A percentile compares a stretch with the other conserved stretches of the same genome.
Conservation (phyloP, 2,329 filamentous ascomycete species). For the Epichloe sp. region DNA sequence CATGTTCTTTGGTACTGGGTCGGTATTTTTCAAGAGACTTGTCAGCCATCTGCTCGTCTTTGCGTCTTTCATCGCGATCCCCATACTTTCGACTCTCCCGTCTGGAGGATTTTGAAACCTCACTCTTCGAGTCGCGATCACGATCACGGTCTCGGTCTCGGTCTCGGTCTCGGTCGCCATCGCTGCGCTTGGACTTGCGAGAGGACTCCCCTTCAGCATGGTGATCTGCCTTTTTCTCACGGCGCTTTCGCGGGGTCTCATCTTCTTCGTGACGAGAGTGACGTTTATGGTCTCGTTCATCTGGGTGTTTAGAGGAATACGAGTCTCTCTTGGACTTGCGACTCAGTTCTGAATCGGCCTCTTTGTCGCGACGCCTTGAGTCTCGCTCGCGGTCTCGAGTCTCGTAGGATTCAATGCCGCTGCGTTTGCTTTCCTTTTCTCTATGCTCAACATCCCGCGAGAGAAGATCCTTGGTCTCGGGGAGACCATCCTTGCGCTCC, state of each 20-base stretch:
- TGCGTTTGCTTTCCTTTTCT: slow-evolving; percentile 5
- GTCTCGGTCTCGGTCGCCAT: slow-evolving; percentile 15
- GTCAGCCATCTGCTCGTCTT: slow-evolving; percentile 16
- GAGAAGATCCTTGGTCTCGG: slow-evolving; percentile 4
- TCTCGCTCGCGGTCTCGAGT: slow-evolving; percentile 11
- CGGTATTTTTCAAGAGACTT: slow-evolving; percentile 4
- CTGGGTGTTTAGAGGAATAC: slow-evolving; percentile 15
- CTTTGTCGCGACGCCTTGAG: slow-evolving; percentile 12
- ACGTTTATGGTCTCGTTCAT: slow-evolving; percentile 17
- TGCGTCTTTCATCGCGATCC: slow-evolving; percentile 15
- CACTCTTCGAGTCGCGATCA: slow-evolving; percentile 16
- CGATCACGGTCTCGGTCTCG: slow-evolving; percentile 14
- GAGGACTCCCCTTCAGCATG: slow-evolving; percentile 12
- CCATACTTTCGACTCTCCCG: slow-evolving; percentile 13
- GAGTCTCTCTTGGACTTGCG: slow-evolving; percentile 19
- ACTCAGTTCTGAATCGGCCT: slow-evolving; percentile 6
- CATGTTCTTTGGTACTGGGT: slow-evolving; percentile 8
- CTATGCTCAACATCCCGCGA: background rate
- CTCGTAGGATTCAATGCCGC: slow-evolving; percentile 2
- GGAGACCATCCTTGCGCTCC: slow-evolving; percentile 11
- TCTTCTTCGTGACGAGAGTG: slow-evolving; percentile 21
- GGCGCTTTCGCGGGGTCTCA: slow-evolving; percentile 15
- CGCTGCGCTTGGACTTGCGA: slow-evolving; percentile 11
- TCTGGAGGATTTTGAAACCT: slow-evolving; percentile 12
- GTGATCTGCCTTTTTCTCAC: slow-evolving; percentile 14